These are phyloP conservation scores for Chlorella sp. DNA, from an alignment of 139 green algal species.

Conservation along the genomic window DNA sequence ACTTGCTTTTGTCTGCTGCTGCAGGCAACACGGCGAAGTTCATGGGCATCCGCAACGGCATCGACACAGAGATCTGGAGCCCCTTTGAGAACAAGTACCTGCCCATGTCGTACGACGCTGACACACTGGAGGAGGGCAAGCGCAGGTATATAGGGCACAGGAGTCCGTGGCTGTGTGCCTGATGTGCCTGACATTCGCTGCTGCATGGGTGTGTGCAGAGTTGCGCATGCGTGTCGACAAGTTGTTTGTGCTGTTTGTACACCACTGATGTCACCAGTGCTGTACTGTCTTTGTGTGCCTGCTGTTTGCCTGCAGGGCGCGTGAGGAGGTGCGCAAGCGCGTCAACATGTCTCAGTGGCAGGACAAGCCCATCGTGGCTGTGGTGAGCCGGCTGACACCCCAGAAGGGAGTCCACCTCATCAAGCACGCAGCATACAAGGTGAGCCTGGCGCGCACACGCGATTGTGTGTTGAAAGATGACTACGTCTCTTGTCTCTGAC, in stretches of 20 bases:
- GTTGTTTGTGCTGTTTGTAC: no score
- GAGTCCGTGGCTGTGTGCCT: no score
- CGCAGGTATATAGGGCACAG: no score
- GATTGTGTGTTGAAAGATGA: no score
- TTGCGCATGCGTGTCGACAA: conserved; percentile 73
- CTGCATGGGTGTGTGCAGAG: conserved; percentile 86
- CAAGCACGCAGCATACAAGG: conserved; percentile 71
- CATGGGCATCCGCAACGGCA: conserved; percentile 88
- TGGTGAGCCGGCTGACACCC: conserved; percentile 71
- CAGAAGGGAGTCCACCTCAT: conserved; percentile 98
- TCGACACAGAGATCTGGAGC: conserved; percentile 96
- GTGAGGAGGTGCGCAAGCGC: conserved; percentile 48
- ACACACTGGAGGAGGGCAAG: conserved; percentile 45
- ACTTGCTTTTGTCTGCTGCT: no score
- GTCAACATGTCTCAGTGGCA: conserved; percentile 55
- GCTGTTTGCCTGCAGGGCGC: no score
- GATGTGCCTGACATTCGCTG: no score
- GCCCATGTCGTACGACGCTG: conserved; percentile 38
- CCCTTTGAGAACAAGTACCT: conserved; percentile 74
- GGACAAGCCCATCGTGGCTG: conserved; percentile 53
- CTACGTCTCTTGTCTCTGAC: no score
- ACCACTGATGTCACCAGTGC: no score
- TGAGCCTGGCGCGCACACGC: conserved; percentile 73
- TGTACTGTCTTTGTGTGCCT: no score
- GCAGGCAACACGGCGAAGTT: conserved; percentile 68